Evolutionary conservation across 139 green algal genomes (phyloP).

Genomic region (Chlorella sp.): DNA sequence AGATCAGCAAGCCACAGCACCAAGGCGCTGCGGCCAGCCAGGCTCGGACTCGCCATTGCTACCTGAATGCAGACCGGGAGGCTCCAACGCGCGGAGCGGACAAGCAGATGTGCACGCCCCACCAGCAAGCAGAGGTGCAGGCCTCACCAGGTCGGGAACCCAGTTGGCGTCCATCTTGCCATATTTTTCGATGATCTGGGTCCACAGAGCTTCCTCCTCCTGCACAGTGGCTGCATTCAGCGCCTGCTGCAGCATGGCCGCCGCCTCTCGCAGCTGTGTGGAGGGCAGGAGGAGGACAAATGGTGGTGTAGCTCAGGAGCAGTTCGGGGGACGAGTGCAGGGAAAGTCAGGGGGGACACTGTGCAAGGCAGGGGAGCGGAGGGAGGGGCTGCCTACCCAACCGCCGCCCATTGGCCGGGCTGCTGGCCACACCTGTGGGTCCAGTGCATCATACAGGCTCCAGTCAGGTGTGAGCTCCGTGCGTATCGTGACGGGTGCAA

Average conservation of each 20-base stretch:
- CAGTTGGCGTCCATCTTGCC: slow-evolving; percentile 62
- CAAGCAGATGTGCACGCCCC: too few species aligned
- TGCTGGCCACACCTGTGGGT: slow-evolving; percentile 69
- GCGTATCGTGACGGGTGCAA: slow-evolving; percentile 31
- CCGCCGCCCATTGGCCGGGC: too few species aligned
- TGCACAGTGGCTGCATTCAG: slow-evolving; percentile 70
- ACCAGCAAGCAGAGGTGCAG: background rate
- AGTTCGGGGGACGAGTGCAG: background rate
- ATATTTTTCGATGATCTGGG: slow-evolving; percentile 69
- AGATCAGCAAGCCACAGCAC: too few species aligned
- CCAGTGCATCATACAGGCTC: slow-evolving; percentile 72
- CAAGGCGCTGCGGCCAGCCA: too few species aligned
- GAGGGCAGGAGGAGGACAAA: too few species aligned
- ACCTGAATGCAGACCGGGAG: too few species aligned
- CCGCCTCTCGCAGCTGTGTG: slow-evolving; percentile 63
- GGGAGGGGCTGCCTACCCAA: background rate
- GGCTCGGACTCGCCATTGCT: too few species aligned
- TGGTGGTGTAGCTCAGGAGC: too few species aligned
- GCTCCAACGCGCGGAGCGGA: too few species aligned
- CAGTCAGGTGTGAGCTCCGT: slow-evolving; percentile 70
- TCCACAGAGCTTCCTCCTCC: slow-evolving; percentile 83
- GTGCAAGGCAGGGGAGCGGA: background rate
- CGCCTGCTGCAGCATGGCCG: slow-evolving; percentile 72
- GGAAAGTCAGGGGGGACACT: background rate
- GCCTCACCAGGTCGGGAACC: slow-evolving; percentile 79